Evolutionary conservation across 2,329 filamentous ascomycete genomes (phyloP), one percentile per base, ranked within the genome.

Genomic region (Xylaria sp.): DNA sequence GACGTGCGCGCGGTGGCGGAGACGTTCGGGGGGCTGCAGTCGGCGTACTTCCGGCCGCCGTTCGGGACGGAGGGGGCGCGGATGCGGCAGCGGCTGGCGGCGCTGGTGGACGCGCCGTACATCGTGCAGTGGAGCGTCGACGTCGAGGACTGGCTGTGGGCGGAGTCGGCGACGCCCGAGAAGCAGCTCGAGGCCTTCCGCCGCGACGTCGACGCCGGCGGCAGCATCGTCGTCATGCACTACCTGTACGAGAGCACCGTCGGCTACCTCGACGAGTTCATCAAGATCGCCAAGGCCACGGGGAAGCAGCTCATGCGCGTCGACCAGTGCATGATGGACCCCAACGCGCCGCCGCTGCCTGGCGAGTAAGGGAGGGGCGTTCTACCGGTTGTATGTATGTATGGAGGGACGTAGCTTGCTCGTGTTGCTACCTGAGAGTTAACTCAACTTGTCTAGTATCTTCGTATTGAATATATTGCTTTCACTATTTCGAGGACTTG

Each of bases 121-220:
- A 80, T 89, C 40, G 79, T 88, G 47, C 84, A 84, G 68, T 89
- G 86, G 87, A 85, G 79, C 63, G 82, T 90, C 41, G 86, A 90
- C 63, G 82, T 89, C 26, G 84, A 89, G 73, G 87, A 90, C 67
- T 89, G 85, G 84, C 64, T 87, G 20, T 90, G 85, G 84, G 86
- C 84, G 1, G 72, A 79, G 66, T 80, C 77, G 0, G 64, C 72
- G 40, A 88, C 85, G 2, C 86, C 86, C 1, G 82, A 88, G 73
- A 84, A 85, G 64, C 87, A 89, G 71, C 72, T 88, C 13, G 82
- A 83, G 2, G 83, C 85, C 11, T 89, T 90, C 71, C 78, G 82
- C 66, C 76, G 81, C 2, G 84, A 87, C 65, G 77, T 89, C 2
- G 74, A 76, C 20, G 82, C 79, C 63, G 86, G 86, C 1, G 86